phyloP scores from a whole-genome alignment of 1,284 basidiomycete genomes.

The Chondrostereum purpureum region DNA sequence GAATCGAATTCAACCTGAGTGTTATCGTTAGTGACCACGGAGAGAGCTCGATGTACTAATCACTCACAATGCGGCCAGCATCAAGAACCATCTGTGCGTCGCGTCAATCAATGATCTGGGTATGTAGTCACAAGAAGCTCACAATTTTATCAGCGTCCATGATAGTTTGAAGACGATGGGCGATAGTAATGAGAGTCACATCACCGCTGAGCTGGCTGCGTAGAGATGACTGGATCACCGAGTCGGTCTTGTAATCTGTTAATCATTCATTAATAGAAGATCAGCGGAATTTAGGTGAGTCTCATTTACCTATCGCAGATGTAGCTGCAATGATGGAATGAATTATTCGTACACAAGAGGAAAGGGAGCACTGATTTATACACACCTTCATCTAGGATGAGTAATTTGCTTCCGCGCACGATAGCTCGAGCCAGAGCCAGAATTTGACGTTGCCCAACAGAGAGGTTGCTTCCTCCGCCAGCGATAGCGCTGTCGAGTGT shows the following conservation, averaged over 20 bases:
- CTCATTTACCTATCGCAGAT: constrained; percentile 46
- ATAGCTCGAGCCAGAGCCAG: constrained; percentile 13
- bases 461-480: constrained; percentile 36
- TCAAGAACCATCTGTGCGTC: constrained; percentile 16
- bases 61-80: constrained; percentile 13
- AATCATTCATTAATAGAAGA: constrained; percentile 14
- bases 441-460: constrained; percentile 38
- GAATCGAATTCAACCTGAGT: constrained; percentile 49
- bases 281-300: too few relatives aligned
- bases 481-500: constrained; percentile 49
- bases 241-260: constrained; percentile 54
- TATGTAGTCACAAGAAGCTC: constrained; percentile 3
- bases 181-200: constrained; percentile 59
- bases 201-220: constrained; percentile 46
- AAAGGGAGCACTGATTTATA: neutral
- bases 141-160: constrained; percentile 54
- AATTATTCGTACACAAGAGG: neutral
- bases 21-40: neutral
- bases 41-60: neutral
- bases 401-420: constrained; percentile 31
- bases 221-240: constrained; percentile 53
- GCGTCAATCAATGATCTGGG: neutral
- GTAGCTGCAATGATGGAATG: constrained; percentile 29
- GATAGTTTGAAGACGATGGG: constrained; percentile 66
- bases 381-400: neutral